A percentile compares a stretch with the other conserved stretches of the same genome.
phyloP scores from a whole-genome alignment of 2,329 filamentous ascomycete species.

The Cryphonectria radicalis region DNA sequence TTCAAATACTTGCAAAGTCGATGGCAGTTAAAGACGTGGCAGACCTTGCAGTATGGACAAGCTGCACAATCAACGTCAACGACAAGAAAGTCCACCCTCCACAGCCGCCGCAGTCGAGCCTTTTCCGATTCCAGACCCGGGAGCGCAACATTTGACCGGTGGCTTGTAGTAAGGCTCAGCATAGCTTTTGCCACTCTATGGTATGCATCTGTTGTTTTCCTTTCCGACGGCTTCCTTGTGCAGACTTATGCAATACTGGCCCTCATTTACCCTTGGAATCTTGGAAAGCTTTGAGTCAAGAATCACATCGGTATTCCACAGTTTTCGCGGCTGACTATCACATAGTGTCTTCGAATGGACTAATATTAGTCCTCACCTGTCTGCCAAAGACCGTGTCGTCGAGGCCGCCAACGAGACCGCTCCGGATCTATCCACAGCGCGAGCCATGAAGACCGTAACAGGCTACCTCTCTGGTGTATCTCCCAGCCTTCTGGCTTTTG shows the following conservation, averaged over 20 bases:
- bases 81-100: slow-evolving; percentile 1
- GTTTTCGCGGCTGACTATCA: not conserved
- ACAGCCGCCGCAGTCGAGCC: slow-evolving; percentile 15
- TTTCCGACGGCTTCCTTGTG: not conserved
- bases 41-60: slow-evolving; percentile 1
- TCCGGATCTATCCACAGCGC: slow-evolving; percentile 22
- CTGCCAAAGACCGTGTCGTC: slow-evolving; percentile 36
- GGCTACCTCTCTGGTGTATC: slow-evolving; percentile 37
- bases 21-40: slow-evolving; percentile 19
- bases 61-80: not conserved
- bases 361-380: slow-evolving; percentile 18
- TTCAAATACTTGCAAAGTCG: slow-evolving; percentile 26
- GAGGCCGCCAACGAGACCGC: slow-evolving; percentile 38
- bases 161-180: slow-evolving; percentile 26
- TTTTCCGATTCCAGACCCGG: slow-evolving; percentile 1
- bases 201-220: slow-evolving; percentile 10
- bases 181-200: slow-evolving; percentile 26
- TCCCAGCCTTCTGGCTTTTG: slow-evolving; percentile 33
- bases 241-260: not conserved
- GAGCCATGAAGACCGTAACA: slow-evolving; percentile 26
- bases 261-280: not conserved
- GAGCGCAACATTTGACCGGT: slow-evolving; percentile 22
- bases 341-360: slow-evolving; percentile 27
- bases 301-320: not conserved
- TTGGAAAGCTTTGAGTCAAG: not conserved